These are phyloP conservation scores for Ganoderma sp. DNA, from an alignment of 1,284 basidiomycete genomes.

Conservation along the genomic window DNA sequence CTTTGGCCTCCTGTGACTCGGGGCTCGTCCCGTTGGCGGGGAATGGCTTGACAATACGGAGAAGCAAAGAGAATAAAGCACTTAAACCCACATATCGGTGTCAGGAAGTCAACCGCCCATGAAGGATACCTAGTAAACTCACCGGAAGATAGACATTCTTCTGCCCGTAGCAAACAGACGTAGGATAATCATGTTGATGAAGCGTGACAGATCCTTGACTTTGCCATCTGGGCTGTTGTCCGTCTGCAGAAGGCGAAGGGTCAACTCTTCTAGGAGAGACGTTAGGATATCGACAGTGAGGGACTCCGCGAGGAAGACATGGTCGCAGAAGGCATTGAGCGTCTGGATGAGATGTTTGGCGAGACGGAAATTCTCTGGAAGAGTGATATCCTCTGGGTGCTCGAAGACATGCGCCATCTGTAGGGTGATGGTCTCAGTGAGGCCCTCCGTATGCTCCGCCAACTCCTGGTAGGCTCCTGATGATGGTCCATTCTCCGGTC, in stretches of 20 bases:
- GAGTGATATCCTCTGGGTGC: slow-evolving; percentile 71
- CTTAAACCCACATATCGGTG: slow-evolving; percentile 41
- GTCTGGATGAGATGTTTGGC: slow-evolving; percentile 97
- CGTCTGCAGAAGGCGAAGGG: slow-evolving; percentile 87
- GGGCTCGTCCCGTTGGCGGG: slow-evolving; percentile 67
- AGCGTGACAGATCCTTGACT: slow-evolving; percentile 89
- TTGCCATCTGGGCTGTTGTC: slow-evolving; percentile 80
- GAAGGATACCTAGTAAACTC: slow-evolving; percentile 37
- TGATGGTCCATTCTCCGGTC: slow-evolving; percentile 73
- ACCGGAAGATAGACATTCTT: slow-evolving; percentile 93
- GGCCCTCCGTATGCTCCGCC: slow-evolving; percentile 83
- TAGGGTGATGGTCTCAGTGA: slow-evolving; percentile 86
- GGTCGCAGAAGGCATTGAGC: slow-evolving; percentile 90
- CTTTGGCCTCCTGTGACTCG: slow-evolving; percentile 84
- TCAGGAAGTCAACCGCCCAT: slow-evolving; percentile 12
- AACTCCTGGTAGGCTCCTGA: slow-evolving; percentile 76
- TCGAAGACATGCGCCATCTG: slow-evolving; percentile 92
- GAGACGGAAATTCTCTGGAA: slow-evolving; percentile 83
- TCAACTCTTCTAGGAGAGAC: slow-evolving; percentile 85
- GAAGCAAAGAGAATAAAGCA: slow-evolving; percentile 82
- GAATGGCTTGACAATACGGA: slow-evolving; percentile 89
- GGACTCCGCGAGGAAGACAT: slow-evolving; percentile 80
- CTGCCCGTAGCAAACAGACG: slow-evolving; percentile 91
- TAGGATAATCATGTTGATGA: slow-evolving; percentile 98
- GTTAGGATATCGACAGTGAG: slow-evolving; percentile 81